Percentiles rank a stretch among this genome's conserved stretches.
These are phyloP conservation scores for Monosporascus sp. DNA, from an alignment of 2,329 filamentous ascomycete genomes.

Conservation along the genomic window DNA sequence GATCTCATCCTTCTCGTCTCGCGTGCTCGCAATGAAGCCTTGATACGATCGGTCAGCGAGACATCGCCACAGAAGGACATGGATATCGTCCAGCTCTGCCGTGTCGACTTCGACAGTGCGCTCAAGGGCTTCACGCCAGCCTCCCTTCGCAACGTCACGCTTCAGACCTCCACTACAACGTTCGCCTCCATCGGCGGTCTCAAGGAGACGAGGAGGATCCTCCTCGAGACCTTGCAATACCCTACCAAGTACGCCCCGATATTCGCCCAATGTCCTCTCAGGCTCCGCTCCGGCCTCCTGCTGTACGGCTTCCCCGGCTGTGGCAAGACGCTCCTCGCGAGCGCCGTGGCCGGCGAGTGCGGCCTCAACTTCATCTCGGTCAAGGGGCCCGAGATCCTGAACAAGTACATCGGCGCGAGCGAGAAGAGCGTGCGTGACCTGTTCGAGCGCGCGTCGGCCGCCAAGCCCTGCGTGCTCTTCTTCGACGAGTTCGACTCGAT, in stretches of 20 bases:
- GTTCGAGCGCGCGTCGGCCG: conserved; percentile 87
- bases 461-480: conserved; percentile 89
- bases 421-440: conserved; percentile 95
- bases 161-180: conserved; percentile 88
- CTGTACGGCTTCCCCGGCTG: conserved; percentile 95
- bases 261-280: conserved; percentile 89
- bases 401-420: conserved; percentile 97
- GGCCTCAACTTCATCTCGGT: conserved; percentile 98
- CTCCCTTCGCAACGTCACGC: conserved; percentile 86
- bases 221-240: conserved; percentile 93
- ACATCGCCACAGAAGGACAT: conserved; percentile 40
- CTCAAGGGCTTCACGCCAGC: conserved; percentile 91
- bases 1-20: conserved; percentile 83
- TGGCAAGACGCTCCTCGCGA: conserved; percentile 92
- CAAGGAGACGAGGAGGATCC: conserved; percentile 76
- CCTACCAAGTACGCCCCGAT: conserved; percentile 97
- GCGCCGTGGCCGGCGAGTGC: conserved; percentile 95
- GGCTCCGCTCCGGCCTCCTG: conserved; percentile 86
- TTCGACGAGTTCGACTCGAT: conserved; percentile 99
- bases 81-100: conserved; percentile 57
- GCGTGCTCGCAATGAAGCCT: conserved; percentile 82
- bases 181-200: conserved; percentile 91
- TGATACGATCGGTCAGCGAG: conserved; percentile 73
- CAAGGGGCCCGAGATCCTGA: conserved; percentile 95
- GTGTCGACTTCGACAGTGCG: conserved; percentile 75